Evolutionary conservation across 1,284 basidiomycete species (phyloP).

Genomic region (Agroathelia rolfsii): DNA sequence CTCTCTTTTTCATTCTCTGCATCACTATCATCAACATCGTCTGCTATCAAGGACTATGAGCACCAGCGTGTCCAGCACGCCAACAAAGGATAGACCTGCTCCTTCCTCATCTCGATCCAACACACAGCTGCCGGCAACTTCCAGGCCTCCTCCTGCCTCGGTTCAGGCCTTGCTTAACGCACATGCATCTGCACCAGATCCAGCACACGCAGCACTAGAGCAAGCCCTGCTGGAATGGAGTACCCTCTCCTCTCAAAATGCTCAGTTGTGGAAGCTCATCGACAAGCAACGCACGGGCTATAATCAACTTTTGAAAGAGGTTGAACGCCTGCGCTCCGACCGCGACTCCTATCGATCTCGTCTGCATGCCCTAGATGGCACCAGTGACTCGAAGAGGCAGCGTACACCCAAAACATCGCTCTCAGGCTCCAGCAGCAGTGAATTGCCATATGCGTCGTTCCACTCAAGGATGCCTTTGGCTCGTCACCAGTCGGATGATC

Average conservation of each 20-base stretch:
- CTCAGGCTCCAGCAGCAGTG: too few relatives aligned
- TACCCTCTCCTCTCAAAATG: conserved; percentile 68
- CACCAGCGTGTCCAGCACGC: too few relatives aligned
- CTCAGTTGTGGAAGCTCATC: conserved; percentile 86
- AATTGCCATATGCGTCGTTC: too few relatives aligned
- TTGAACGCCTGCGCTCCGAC: conserved; percentile 72
- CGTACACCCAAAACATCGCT: background rate
- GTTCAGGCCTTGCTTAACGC: conserved; percentile 45
- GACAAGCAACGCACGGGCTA: conserved; percentile 76
- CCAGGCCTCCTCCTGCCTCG: too few relatives aligned
- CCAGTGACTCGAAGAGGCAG: conserved; percentile 18
- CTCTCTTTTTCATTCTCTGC: too few relatives aligned
- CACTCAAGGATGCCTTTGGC: too few relatives aligned
- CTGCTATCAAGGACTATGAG: too few relatives aligned
- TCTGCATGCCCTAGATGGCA: conserved; percentile 32
- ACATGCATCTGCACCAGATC: conserved; percentile 41
- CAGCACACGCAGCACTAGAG: conserved; percentile 60
- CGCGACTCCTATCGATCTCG: conserved; percentile 58
- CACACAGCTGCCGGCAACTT: too few relatives aligned
- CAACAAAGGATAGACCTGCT: too few relatives aligned
- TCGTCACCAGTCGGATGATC: too few relatives aligned
- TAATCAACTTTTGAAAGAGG: conserved; percentile 64
- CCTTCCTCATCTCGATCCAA: too few relatives aligned
- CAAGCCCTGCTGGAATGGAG: conserved; percentile 71
- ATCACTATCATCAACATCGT: too few relatives aligned